Evolutionary conservation across 495 filamentous ascomycete species (phyloP).

Genomic region (Podospora fimiseda): DNA sequence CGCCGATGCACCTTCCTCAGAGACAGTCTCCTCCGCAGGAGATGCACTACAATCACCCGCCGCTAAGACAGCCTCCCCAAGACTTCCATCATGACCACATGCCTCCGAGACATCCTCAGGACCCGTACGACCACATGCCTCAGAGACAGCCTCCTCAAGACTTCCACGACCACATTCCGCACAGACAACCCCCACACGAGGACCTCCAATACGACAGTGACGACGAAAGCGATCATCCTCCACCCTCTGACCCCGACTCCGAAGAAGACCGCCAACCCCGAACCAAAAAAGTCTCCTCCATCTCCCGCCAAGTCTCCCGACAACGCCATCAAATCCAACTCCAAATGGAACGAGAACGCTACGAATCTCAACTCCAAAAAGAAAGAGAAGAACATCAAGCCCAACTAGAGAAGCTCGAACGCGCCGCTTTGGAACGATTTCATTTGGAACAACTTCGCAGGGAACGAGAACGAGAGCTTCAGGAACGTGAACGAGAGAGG

Average conservation of each 20-base stretch:
- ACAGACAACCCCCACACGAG: not conserved
- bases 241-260: not conserved
- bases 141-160: too few relatives aligned
- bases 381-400: not conserved
- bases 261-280: not conserved
- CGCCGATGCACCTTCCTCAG: not conserved
- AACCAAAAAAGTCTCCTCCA: not conserved
- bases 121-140: too few relatives aligned
- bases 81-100: too few relatives aligned
- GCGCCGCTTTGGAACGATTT: not conserved
- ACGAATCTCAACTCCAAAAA: not conserved
- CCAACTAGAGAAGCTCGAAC: not conserved
- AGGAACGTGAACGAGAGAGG: not conserved
- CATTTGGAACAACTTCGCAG: not conserved
- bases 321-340: not conserved
- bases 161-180: too few relatives aligned
- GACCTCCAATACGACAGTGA: slow-evolving; percentile 2
- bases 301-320: not conserved
- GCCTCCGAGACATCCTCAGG: too few relatives aligned
- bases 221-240: slow-evolving; percentile 16
- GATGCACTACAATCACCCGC: too few relatives aligned
- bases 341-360: not conserved
- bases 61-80: too few relatives aligned
- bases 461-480: not conserved
- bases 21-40: not conserved